Conservation (phyloP, 495 filamentous ascomycete genomes). For the Xylaria curta region DNA sequence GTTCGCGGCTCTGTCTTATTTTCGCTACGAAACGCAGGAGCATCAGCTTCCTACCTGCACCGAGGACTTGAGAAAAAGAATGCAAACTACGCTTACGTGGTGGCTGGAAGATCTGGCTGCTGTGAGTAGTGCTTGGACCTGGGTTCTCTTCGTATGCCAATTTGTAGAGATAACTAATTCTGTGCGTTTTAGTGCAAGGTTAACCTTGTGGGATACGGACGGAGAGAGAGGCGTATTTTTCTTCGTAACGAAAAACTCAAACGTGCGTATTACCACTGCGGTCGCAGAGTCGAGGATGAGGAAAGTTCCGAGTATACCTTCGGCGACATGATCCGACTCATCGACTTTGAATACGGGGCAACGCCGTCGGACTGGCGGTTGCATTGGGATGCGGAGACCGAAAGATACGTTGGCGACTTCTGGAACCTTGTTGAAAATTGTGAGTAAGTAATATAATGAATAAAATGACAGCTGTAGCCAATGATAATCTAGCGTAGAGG, state of each 20-base stretch:
- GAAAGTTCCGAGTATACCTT: not conserved
- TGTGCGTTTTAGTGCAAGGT: not conserved
- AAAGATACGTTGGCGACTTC: not conserved
- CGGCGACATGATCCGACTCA: not conserved
- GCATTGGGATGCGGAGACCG: not conserved
- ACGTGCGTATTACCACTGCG: not conserved
- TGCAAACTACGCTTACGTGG: not conserved
- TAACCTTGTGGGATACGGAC: not conserved
- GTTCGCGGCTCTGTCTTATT: conserved; percentile 4
- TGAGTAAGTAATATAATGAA: not conserved
- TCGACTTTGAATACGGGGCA: not conserved
- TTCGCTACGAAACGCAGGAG: not conserved
- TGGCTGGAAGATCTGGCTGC: conserved; percentile 12
- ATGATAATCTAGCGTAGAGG: not conserved
- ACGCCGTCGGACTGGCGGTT: not conserved
- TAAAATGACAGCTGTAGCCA: not conserved
- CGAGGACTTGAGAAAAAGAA: not conserved
- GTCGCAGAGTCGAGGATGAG: not conserved
- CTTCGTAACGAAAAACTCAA: conserved; percentile 1
- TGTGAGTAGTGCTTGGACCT: not conserved
- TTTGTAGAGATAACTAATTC: not conserved
- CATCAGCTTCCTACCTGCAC: not conserved
- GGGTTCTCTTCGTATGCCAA: not conserved
- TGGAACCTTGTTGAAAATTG: not conserved
- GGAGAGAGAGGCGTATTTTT: conserved; percentile 8